Conservation (phyloP, 2,329 filamentous ascomycete genomes). For the Pestalotiopsis sp. region DNA sequence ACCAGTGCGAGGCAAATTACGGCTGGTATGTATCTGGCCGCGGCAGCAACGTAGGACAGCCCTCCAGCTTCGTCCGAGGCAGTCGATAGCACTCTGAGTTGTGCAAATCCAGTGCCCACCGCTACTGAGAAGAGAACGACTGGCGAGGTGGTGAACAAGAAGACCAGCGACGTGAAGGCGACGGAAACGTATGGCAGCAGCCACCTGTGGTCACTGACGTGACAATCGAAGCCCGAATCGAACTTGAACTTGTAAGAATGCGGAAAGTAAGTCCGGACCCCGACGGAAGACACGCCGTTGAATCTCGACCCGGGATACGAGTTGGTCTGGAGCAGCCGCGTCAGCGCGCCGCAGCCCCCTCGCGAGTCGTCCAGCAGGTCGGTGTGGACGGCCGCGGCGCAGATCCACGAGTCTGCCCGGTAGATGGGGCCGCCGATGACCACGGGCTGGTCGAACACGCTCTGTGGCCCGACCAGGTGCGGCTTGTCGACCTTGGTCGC, state of each 20-base stretch:
- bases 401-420: conserved; percentile 74
- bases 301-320: conserved; percentile 42
- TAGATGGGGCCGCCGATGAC: conserved; percentile 53
- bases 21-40: conserved; percentile 65
- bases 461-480: conserved; percentile 55
- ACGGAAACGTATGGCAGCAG: conserved; percentile 4
- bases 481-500: conserved; percentile 51
- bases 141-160: conserved; percentile 6
- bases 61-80: not conserved
- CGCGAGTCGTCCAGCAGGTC: conserved; percentile 64
- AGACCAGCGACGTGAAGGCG: conserved; percentile 7
- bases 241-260: conserved; percentile 14
- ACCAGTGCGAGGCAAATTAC: conserved; percentile 69
- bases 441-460: conserved; percentile 44
- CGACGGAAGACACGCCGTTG: conserved; percentile 10
- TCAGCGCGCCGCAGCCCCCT: conserved; percentile 71
- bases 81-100: not conserved
- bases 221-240: conserved; percentile 16
- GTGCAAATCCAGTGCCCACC: conserved; percentile 5
- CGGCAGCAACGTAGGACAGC: not conserved
- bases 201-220: not conserved
- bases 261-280: conserved; percentile 16
- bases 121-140: not conserved
- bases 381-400: conserved; percentile 70
- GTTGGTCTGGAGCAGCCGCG: conserved; percentile 62